Conservation (phyloP, 176 grass and related monocot genomes). For the Avena sativa region DNA sequence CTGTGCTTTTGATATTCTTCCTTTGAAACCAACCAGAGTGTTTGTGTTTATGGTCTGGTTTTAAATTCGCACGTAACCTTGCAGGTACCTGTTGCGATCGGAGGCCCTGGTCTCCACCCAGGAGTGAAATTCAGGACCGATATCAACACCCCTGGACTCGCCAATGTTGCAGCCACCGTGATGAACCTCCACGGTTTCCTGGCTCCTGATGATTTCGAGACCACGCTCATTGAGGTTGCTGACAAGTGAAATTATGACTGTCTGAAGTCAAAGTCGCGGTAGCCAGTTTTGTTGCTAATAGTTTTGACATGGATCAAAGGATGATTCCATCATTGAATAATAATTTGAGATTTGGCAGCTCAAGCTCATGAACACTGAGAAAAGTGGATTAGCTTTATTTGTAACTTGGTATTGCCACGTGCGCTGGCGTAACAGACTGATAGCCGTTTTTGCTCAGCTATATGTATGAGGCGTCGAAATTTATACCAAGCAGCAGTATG, state of each 20-base stretch:
- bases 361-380: constrained; percentile 33
- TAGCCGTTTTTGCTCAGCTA: constrained; percentile 30
- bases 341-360: constrained; percentile 43
- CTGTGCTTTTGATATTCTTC: neutral
- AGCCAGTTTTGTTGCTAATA: constrained; percentile 59
- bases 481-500: neutral
- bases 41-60: neutral
- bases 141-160: constrained; percentile 69
- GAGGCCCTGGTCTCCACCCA: constrained; percentile 77
- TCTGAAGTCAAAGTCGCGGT: constrained; percentile 19
- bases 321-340: constrained; percentile 42
- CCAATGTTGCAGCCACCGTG: constrained; percentile 89
- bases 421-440: neutral
- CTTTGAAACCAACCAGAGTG: neutral
- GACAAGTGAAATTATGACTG: constrained; percentile 51
- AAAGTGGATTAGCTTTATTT: constrained; percentile 10
- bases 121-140: constrained; percentile 79
- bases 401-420: constrained; percentile 12
- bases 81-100: constrained; percentile 95
- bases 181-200: constrained; percentile 95
- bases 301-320: constrained; percentile 38
- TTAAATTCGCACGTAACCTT: constrained; percentile 31
- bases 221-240: constrained; percentile 82
- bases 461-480: constrained; percentile 7
- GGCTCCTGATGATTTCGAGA: constrained; percentile 82